Evolutionary conservation across 352 stramenopile species (phyloP).

Genomic region (Globisporangium rhizosaccharum): DNA sequence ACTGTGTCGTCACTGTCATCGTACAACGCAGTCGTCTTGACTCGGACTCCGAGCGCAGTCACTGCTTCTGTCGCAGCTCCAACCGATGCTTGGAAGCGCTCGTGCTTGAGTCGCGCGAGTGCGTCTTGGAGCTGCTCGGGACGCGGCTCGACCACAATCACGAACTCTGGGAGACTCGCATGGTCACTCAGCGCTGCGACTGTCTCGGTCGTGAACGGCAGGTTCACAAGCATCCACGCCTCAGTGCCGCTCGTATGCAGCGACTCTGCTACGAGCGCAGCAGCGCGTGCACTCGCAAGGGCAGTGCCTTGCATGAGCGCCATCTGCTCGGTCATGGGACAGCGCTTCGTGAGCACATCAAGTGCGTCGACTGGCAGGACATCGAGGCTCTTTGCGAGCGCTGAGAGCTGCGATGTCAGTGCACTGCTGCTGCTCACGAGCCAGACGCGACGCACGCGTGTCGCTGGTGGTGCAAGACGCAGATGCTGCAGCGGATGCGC

Average conservation of each 20-base stretch:
- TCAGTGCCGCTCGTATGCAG: slow-evolving; percentile 9
- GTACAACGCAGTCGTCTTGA: slow-evolving; percentile 11
- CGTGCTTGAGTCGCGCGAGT: slow-evolving; percentile 14
- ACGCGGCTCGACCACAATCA: slow-evolving; percentile 35
- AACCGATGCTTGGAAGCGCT: slow-evolving; percentile 25
- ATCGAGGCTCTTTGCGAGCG: background rate
- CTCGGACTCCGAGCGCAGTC: slow-evolving; percentile 1
- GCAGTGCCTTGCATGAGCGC: slow-evolving; percentile 31
- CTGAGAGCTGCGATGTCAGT: background rate
- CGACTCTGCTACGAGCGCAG: slow-evolving; percentile 18
- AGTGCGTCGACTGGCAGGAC: slow-evolving; percentile 20
- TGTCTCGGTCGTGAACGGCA: slow-evolving; percentile 32
- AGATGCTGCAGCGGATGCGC: slow-evolving; percentile 44
- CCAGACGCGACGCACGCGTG: slow-evolving; percentile 30
- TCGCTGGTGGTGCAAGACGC: slow-evolving; percentile 19
- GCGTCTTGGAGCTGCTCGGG: slow-evolving; percentile 17
- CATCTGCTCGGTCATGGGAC: slow-evolving; percentile 31
- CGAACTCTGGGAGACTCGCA: slow-evolving; percentile 40
- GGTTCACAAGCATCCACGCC: slow-evolving; percentile 47
- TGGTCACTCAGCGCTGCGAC: slow-evolving; percentile 31
- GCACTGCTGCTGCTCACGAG: slow-evolving; percentile 23
- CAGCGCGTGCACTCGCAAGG: slow-evolving; percentile 18
- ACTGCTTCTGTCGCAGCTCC: slow-evolving; percentile 12
- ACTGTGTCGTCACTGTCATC: slow-evolving; percentile 20
- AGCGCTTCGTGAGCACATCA: slow-evolving; percentile 20